Conservation (phyloP, 805 yeast genomes). For the Hanseniaspora taiwanica region DNA sequence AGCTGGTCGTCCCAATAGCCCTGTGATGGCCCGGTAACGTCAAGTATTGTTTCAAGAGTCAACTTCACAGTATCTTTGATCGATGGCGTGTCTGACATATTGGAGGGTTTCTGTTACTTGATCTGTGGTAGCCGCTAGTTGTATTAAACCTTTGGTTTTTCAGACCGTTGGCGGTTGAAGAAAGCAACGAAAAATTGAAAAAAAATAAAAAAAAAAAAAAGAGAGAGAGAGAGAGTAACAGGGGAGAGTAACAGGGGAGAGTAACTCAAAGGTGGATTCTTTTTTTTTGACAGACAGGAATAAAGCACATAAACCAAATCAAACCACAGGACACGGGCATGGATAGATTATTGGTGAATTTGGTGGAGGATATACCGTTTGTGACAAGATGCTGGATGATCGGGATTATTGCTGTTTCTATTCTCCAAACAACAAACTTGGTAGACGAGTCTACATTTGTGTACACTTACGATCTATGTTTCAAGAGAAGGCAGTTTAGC, state of each 20-base stretch:
- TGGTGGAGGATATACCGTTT: conserved; percentile 24
- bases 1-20: neutral
- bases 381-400: conserved; percentile 28
- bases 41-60: neutral
- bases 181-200: no score
- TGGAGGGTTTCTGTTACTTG: no score
- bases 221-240: no score
- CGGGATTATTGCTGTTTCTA: conserved; percentile 25
- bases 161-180: no score
- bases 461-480: conserved; percentile 27
- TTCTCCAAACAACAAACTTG: conserved; percentile 23
- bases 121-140: no score
- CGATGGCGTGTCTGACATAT: no score
- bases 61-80: neutral
- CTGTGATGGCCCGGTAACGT: neutral
- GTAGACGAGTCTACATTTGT: conserved; percentile 20
- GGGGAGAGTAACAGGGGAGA: no score
- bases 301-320: no score
- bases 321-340: conserved; percentile 5
- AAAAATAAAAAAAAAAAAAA: no score
- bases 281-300: neutral
- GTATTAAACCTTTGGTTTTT: no score
- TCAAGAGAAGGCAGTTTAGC: conserved; percentile 26
- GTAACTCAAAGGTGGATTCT: no score
- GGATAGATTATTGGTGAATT: conserved; percentile 19